Base-by-base conservation (phyloP, 306 rosid genomes). In the Prunus persica region DNA sequence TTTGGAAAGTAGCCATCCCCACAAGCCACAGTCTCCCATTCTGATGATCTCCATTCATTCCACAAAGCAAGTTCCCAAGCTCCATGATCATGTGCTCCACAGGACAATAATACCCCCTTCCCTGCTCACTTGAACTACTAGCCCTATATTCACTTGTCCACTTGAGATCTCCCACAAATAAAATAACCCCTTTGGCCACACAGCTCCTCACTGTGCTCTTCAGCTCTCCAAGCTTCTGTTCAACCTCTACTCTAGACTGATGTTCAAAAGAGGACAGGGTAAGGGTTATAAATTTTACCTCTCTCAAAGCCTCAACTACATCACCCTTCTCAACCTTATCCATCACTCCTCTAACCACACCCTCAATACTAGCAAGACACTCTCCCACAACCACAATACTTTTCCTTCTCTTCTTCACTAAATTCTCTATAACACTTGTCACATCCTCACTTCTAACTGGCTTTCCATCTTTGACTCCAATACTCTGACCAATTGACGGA, bases 341-440 rank as follows among this genome's bases (percentile, higher is more conserved):
- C 89, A 83, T 92, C 74, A 87, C 93, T 78, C 82, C 93, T 50
- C 76, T 85, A 22, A 88, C 89, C 38, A 93, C 90, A 22, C 89
- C 86, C 38, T 91, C 98, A 69, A 88, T 85, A 8, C 43, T 83
- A 51, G 46, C 51, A 18, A 88, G 77, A 82, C 89, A 87, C 90
- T 96, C 98, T 43, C 99, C 99, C 20, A 96, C 98, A n/a, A 96
- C 71, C 80, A 92, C 98, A 46, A 82, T 46, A 67, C 97, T 88
- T 60, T 78, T 87, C 73, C 73, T 87, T 72, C 80, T 85, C 67
- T 65, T 80, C 75, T 76, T 87, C 81, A 30, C 78, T 65, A 96
- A 81, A 45, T 80, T 75, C 24, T 89, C 92, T 5, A 92, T 73
- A 11, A 96, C 92, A 24, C 85, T 82, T 3, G 70, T 58, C 19